Evolutionary conservation across 2,329 filamentous ascomycete species (phyloP), one percentile per base, ranked within the genome.

Genomic region (Cordyceps militaris): DNA sequence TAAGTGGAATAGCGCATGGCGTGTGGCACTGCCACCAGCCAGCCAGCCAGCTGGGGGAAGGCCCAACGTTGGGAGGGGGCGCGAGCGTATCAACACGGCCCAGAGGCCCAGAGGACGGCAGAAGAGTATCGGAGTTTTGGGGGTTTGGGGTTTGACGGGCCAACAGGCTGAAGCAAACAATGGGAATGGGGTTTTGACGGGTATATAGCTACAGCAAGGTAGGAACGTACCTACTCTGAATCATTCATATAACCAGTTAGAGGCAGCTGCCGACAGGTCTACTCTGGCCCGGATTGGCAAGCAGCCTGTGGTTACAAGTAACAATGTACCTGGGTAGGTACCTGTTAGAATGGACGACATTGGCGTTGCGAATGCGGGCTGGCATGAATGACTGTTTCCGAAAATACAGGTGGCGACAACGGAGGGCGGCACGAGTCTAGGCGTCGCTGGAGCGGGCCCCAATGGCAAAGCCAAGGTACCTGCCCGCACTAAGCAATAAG

Each of bases 1-100:
- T 48, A 49, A 56, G 53, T 48, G 44, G 43, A 30, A 54, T 44
- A 56, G 53, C 53, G 53, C 53, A 56, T 56, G 53, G 52, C 53
- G 53, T 48, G 53, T 48, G 53, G 43, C 53, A 56, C 53, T 56
- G 53, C 44, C 34, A 36, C 34, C 34, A 36, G 34, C 34, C 10
- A 36, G 32, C 32, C 32, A 34, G 10, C 51, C 7, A 44, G 52
- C 42, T 34, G 10, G 32, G 32, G 40, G 46, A 26, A 48, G 30
- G 52, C 34, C 44, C 8, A 40, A 32, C 43, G 23, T 23, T 28
- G 44, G 52, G 44, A 49, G n/a, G 53, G 53, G 44, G 53, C 16
- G 53, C 43, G 53, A 56, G 34, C 52, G 52, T 55, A 55, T 55
- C 24, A 56, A 56, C 13, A 49, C 23, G 28, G 19, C 16, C 13